phyloP scores from a whole-genome alignment of 2,329 filamentous ascomycete genomes.

The Taxawa tesnikishii region DNA sequence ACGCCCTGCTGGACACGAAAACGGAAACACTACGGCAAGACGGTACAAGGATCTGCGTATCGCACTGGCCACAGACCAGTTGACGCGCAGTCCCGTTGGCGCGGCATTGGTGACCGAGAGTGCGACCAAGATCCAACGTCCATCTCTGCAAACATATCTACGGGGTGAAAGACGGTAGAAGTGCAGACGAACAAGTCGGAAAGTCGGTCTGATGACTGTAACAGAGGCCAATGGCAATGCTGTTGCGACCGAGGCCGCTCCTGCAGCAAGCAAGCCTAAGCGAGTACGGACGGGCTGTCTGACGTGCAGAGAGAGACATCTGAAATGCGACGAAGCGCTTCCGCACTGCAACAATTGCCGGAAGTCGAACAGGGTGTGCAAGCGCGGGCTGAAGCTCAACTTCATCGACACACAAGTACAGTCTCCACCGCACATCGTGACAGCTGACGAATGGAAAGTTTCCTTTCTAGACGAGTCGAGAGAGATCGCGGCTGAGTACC shows the following conservation, averaged over 20 bases:
- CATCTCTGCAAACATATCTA: no score
- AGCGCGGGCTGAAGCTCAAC: constrained; percentile 75
- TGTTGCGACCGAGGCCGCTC: constrained; percentile 18
- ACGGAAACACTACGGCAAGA: no score
- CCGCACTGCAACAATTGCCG: constrained; percentile 65
- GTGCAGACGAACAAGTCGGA: no score
- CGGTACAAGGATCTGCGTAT: no score
- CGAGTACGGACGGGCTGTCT: constrained; percentile 81
- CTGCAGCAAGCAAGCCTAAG: constrained; percentile 51
- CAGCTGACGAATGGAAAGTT: constrained; percentile 56
- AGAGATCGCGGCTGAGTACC: constrained; percentile 81
- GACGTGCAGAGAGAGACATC: constrained; percentile 77
- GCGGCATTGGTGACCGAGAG: no score
- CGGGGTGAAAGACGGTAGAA: no score
- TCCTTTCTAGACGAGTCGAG: constrained; percentile 82
- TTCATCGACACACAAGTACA: constrained; percentile 78
- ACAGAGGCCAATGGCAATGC: constrained; percentile 14
- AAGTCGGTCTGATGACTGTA: constrained; percentile 8
- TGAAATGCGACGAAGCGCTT: constrained; percentile 76
- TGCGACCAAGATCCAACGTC: no score
- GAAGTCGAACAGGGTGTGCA: constrained; percentile 77
- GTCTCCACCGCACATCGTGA: constrained; percentile 43
- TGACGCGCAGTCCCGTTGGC: no score
- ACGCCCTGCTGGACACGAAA: no score
- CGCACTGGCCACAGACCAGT: no score